phyloP scores from a whole-genome alignment of 1,284 basidiomycete genomes.

The Cutaneotrichosporon cavernicola region DNA sequence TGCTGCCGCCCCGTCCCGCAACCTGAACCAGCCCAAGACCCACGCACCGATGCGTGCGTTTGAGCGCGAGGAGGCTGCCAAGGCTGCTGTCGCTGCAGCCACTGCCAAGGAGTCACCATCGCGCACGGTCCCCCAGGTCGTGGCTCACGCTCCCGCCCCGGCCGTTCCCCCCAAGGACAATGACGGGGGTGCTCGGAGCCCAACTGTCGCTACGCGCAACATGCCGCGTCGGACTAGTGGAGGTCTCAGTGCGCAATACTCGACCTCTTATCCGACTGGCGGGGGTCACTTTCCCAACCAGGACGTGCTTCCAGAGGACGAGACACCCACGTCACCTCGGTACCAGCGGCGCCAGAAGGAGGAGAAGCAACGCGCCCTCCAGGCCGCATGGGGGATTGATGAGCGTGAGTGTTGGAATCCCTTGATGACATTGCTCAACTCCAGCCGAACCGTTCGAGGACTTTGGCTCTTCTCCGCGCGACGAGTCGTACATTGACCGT shows the following conservation, averaged over 20 bases:
- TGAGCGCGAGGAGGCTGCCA: constrained; percentile 14
- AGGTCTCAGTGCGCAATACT: constrained; percentile 50
- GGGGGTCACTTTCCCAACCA: constrained; percentile 49
- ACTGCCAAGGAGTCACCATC: constrained; percentile 13
- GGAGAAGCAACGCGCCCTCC: constrained; percentile 48
- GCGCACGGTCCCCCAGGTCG: constrained; percentile 10
- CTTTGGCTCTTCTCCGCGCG: constrained; percentile 47
- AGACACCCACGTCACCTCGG: constrained; percentile 34
- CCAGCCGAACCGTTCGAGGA: constrained; percentile 53
- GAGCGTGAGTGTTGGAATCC: constrained; percentile 40
- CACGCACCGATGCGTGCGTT: constrained; percentile 53
- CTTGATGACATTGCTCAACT: constrained; percentile 20
- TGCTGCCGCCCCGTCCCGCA: constrained; percentile 52
- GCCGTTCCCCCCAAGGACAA: constrained; percentile 9
- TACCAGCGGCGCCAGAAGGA: constrained; percentile 48
- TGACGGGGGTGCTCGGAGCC: constrained; percentile 9
- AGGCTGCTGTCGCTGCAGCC: neutral
- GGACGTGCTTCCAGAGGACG: constrained; percentile 29
- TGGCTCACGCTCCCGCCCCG: constrained; percentile 10
- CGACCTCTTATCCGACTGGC: constrained; percentile 47
- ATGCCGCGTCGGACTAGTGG: constrained; percentile 35
- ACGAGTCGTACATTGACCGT: constrained; percentile 29
- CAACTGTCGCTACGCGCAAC: constrained; percentile 13
- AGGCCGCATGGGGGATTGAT: constrained; percentile 54
- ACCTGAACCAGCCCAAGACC: constrained; percentile 38